Conservation (phyloP, 1,284 basidiomycete species). For the Golubevia sp. region DNA sequence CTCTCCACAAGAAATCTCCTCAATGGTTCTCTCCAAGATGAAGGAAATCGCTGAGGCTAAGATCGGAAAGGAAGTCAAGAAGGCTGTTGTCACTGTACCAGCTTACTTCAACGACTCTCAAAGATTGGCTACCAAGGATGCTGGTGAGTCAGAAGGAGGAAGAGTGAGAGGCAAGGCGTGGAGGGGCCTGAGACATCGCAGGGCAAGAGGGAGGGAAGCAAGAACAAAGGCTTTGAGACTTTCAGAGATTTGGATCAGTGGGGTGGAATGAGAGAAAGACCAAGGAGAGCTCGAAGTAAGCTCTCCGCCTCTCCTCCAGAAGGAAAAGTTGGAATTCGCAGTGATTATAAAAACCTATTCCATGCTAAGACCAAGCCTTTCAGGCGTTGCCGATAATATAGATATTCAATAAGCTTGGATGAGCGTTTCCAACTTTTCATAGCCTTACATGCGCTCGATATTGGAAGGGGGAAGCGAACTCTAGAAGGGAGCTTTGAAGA, state of each 20-base stretch:
- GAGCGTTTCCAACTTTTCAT: conserved; percentile 1
- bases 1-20: conserved; percentile 78
- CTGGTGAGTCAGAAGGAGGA: conserved; percentile 37
- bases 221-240: not conserved
- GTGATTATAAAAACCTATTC: no score
- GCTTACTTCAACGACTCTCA: conserved; percentile 75
- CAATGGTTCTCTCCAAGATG: conserved; percentile 99
- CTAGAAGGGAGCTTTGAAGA: not conserved
- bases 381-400: no score
- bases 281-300: no score
- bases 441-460: not conserved
- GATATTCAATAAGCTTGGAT: no score
- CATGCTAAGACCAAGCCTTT: no score
- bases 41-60: conserved; percentile 78
- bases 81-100: conserved; percentile 73
- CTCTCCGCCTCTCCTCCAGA: no score
- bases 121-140: conserved; percentile 69
- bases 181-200: not conserved
- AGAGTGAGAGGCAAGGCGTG: not conserved
- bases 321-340: no score
- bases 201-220: not conserved
- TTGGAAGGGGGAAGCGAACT: not conserved
- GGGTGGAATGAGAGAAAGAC: no score
- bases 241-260: no score
- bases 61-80: conserved; percentile 70